A percentile compares a stretch with the other conserved stretches of the same genome.
Evolutionary conservation across 2,329 filamentous ascomycete species (phyloP).

Genomic region (Paraphoma sp.): DNA sequence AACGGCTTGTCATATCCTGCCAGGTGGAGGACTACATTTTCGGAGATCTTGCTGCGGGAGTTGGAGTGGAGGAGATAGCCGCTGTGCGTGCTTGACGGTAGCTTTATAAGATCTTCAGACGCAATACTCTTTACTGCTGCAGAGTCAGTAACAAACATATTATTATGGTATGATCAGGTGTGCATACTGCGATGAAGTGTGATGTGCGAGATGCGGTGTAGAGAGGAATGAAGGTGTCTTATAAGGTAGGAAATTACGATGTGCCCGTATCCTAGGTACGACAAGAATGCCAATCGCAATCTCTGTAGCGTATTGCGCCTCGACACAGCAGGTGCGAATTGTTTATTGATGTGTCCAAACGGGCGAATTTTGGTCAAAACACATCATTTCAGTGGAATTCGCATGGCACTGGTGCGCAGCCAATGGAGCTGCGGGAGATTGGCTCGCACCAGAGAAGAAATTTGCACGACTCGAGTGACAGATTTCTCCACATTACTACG

Average conservation of each 20-base stretch:
- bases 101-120: constrained; percentile 32
- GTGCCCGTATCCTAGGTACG: background rate
- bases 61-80: constrained; percentile 29
- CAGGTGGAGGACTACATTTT: constrained; percentile 18
- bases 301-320: background rate
- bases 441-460: background rate
- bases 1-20: constrained; percentile 17
- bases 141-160: constrained; percentile 35
- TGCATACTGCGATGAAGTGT: background rate
- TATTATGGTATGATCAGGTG: constrained; percentile 10
- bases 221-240: background rate
- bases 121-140: constrained; percentile 26
- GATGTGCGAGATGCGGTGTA: background rate
- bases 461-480: background rate
- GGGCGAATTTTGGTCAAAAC: background rate
- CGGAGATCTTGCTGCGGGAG: constrained; percentile 27
- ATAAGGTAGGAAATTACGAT: constrained; percentile 1
- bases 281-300: constrained; percentile 7
- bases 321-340: background rate
- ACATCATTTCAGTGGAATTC: background rate
- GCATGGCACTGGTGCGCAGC: background rate
- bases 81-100: constrained; percentile 41
- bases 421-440: background rate
- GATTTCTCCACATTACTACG: background rate
- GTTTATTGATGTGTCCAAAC: constrained; percentile 1